These are phyloP conservation scores for Lipomyces chichibuensis DNA, from an alignment of 805 yeast species.

Conservation along the genomic window DNA sequence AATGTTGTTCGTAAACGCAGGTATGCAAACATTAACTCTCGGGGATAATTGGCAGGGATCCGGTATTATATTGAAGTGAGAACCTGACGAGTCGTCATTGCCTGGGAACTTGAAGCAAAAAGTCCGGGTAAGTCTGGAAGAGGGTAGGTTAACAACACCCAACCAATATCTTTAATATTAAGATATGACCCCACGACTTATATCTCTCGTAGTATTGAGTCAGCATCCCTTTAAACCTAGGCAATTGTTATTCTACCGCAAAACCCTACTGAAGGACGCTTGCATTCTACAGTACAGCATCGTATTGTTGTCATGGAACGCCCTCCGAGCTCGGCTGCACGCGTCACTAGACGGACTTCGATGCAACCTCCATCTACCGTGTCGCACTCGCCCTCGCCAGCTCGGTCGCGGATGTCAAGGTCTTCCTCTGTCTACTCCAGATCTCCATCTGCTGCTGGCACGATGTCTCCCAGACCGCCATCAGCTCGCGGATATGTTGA, in stretches of 20 bases:
- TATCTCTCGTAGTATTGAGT: neutral
- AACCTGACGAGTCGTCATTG: no score
- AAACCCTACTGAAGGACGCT: slow-evolving; percentile 3
- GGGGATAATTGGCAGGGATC: no score
- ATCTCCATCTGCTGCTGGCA: slow-evolving; percentile 3
- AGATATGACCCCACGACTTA: neutral
- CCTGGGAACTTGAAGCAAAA: no score
- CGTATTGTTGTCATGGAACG: slow-evolving; percentile 7
- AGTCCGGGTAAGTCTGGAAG: no score
- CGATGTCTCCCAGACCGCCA: slow-evolving; percentile 18
- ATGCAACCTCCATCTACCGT: slow-evolving; percentile 18
- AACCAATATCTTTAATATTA: neutral
- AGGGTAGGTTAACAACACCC: no score
- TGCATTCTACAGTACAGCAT: neutral
- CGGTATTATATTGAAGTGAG: no score
- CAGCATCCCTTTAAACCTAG: neutral
- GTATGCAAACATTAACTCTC: no score
- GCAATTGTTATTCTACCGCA: neutral
- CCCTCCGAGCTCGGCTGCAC: slow-evolving; percentile 17
- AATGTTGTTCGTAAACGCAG: no score
- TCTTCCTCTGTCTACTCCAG: neutral
- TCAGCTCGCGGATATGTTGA: slow-evolving; percentile 22
- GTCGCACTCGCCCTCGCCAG: slow-evolving; percentile 17
- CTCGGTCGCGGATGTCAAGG: slow-evolving; percentile 7
- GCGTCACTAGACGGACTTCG: slow-evolving; percentile 5